A percentile compares a stretch with the other conserved stretches of the same genome.
phyloP scores from a whole-genome alignment of 768 basidiomycete species.

The Lyophyllum decastes region DNA sequence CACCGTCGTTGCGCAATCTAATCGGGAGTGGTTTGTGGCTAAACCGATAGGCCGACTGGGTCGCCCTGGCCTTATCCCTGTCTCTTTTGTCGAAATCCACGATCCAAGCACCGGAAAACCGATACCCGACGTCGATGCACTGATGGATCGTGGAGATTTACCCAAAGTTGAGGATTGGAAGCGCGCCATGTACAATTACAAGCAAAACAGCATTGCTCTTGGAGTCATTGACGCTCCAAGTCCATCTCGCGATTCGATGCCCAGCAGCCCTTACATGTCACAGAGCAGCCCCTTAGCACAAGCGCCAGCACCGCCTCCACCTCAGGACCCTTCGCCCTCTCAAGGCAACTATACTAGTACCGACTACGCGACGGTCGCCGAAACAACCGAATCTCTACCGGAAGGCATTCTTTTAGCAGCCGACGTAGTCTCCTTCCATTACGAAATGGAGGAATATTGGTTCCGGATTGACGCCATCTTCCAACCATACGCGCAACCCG shows the following conservation, averaged over 20 bases:
- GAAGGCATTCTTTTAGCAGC: slow-evolving; percentile 86
- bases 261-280: slow-evolving; percentile 41
- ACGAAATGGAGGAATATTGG: slow-evolving; percentile 96
- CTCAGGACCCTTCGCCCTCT: slow-evolving; percentile 30
- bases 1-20: slow-evolving; percentile 98
- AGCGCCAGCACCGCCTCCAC: slow-evolving; percentile 22
- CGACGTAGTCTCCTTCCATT: slow-evolving; percentile 95
- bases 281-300: slow-evolving; percentile 19
- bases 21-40: slow-evolving; percentile 99
- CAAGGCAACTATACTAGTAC: slow-evolving; percentile 20
- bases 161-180: slow-evolving; percentile 99
- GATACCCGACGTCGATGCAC: slow-evolving; percentile 68
- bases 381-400: slow-evolving; percentile 55
- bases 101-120: slow-evolving; percentile 86
- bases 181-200: slow-evolving; percentile 91
- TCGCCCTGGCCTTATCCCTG: slow-evolving; percentile 95
- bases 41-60: slow-evolving; percentile 96
- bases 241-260: slow-evolving; percentile 36
- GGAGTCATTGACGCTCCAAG: slow-evolving; percentile 76
- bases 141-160: slow-evolving; percentile 86
- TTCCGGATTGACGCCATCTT: slow-evolving; percentile 91
- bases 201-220: slow-evolving; percentile 92
- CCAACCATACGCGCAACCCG: slow-evolving; percentile 74
- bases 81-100: slow-evolving; percentile 94
- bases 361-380: slow-evolving; percentile 34